Evolutionary conservation across 1,284 basidiomycete genomes (phyloP), one percentile per base, ranked within the genome.

Genomic region (Phenoliferia sp.): DNA sequence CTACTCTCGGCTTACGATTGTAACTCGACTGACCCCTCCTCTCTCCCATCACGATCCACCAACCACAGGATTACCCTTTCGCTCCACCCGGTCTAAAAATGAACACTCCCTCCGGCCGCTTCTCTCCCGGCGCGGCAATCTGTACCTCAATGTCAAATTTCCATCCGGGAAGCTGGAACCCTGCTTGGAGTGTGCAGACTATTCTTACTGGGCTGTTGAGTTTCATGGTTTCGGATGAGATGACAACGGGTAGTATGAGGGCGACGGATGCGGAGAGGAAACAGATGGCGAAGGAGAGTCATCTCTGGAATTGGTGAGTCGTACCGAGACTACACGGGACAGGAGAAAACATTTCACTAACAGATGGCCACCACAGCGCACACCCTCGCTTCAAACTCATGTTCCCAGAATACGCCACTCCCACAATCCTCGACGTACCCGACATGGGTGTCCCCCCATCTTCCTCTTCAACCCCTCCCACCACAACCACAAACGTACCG

Each of bases 171-270:
- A 59, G 54, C 36, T 28, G 76, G 76, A 75, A 76, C 65, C 75
- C 76, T 5, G 71, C 71, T 6, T 74, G 74, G 73, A 62, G 58
- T 17, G 70, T 73, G 12, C 66, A 69, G 5, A 75, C 73, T 5
- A 77, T 76, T 61, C 62, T 77, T 26, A 71, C 72, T 29, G 75
- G 76, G 2, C 50, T 77, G 28, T 61, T 76, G n/a, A 66, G 62
- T 26, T 77, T 77, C 62, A 76, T 77, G 74, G 61, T 75, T 9
- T 65, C 64, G 3, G 74, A 76, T 16, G 76, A 77, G 61, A 74
- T 76, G 26, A 76, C 75, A 3, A 77, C 76, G 0, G 76, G 72
- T 31, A 66, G 68, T 3, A 63, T 64, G 12, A 61, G 61, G 12
- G 39, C 59, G 0, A 48, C 68, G 2, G 68, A 71, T n/a, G 48